These are phyloP conservation scores for Aspergillus ruber DNA, from an alignment of 2,329 filamentous ascomycete genomes.

Conservation along the genomic window DNA sequence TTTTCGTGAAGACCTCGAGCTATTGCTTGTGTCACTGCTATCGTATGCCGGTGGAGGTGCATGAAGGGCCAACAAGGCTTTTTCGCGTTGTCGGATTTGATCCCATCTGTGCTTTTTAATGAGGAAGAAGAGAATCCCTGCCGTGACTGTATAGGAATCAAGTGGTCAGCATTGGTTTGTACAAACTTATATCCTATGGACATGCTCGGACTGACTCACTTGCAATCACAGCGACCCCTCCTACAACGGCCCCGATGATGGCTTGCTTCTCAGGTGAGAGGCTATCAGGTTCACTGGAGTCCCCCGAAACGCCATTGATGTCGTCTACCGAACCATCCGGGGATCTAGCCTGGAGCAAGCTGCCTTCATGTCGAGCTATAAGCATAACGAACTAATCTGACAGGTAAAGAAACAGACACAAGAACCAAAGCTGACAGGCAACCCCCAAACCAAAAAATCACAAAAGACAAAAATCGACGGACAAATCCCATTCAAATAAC, in stretches of 20 bases:
- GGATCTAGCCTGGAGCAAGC: no score
- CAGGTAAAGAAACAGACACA: neutral
- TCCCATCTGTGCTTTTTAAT: conserved; percentile 19
- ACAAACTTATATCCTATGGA: neutral
- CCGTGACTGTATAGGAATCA: conserved; percentile 14
- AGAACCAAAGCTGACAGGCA: neutral
- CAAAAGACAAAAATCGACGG: neutral
- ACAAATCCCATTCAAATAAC: neutral
- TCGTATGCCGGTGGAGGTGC: conserved; percentile 1
- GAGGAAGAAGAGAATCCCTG: conserved; percentile 17
- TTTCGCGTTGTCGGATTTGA: conserved; percentile 14
- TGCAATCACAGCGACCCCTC: conserved; percentile 17
- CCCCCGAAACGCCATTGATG: no score
- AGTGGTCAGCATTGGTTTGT: neutral
- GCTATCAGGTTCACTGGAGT: no score
- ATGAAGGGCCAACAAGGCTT: conserved; percentile 10
- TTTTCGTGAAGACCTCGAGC: neutral
- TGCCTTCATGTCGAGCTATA: neutral
- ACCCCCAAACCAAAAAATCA: neutral
- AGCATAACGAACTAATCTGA: neutral
- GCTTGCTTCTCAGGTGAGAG: conserved; percentile 6
- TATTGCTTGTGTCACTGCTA: neutral
- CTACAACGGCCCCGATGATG: conserved; percentile 24
- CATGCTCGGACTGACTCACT: conserved; percentile 13
- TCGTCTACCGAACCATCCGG: no score